Evolutionary conservation across 2,329 filamentous ascomycete species (phyloP).

Genomic region (Hypoxylon sp.): DNA sequence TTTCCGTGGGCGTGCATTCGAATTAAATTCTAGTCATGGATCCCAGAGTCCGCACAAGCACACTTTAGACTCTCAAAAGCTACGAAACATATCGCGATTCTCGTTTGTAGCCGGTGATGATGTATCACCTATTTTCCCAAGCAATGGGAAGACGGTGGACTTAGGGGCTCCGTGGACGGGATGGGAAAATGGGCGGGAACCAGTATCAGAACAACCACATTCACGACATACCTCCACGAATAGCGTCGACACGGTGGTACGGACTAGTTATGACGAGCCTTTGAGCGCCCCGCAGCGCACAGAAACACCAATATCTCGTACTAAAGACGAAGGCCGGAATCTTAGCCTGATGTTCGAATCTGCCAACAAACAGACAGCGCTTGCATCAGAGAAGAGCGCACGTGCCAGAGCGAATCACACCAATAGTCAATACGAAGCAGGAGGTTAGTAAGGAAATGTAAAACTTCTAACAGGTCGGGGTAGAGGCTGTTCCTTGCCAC

Average conservation of each 20-base stretch:
- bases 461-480: too few species aligned
- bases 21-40: too few species aligned
- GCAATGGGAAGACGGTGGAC: not conserved
- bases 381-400: too few species aligned
- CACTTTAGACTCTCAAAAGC: slow-evolving; percentile 11
- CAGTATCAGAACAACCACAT: not conserved
- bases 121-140: slow-evolving; percentile 14
- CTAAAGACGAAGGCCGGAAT: not conserved
- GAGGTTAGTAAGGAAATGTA: too few species aligned
- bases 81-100: slow-evolving; percentile 28
- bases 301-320: not conserved
- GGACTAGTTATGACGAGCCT: not conserved
- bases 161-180: too few species aligned
- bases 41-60: too few species aligned
- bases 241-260: slow-evolving; percentile 18
- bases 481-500: too few species aligned
- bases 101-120: slow-evolving; percentile 41
- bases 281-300: not conserved
- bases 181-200: slow-evolving; percentile 3
- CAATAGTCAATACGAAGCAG: too few species aligned
- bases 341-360: not conserved
- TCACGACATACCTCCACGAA: slow-evolving; percentile 6
- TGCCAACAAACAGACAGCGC: not conserved
- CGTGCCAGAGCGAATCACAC: too few species aligned
- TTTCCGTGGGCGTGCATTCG: too few species aligned